Base-by-base conservation (phyloP, 2,329 filamentous ascomycete species). In the Elsinoe perseae region DNA sequence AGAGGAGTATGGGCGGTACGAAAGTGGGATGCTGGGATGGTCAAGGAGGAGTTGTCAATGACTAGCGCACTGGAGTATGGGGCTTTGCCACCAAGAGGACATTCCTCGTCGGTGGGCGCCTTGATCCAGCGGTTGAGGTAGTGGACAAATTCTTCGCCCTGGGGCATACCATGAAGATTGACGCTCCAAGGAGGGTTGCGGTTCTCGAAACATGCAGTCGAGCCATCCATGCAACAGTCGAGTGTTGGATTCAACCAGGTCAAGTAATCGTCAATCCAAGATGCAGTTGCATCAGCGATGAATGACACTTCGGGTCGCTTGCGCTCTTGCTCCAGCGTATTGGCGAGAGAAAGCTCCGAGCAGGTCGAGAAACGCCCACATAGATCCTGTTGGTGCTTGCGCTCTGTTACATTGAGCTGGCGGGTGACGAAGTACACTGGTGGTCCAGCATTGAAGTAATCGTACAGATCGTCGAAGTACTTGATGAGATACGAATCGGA, bases 241-340 rank as follows among this genome's bases (percentile, higher is more conserved):
- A 89, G 80, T 53, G 83, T 80, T 0, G 93, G 93, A 63, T 97
- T 95, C n/a, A 97, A 76, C 92, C 93, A 98, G 58, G 89, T 80
- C 72, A 97, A 89, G 73, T 89, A 97, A 68, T 98, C 93, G 62
- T 98, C 93, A 16, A 98, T 81, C 93, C 93, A 98, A 69, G 87
- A 96, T 2, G 95, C 93, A 0, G 92, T 85, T 0, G 90, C 87
- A 8, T 91, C 85, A 5, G 89, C 81, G 62, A 98, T 89, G 69
- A 90, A 97, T 1, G 90, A 96, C 1, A 92, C 77, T 5, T 95
- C 82, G 0, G 90, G 80, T 34, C 93, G 83, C 73, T 96, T 97
- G 9, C 93, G 84, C 73, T 98, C 95, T 63, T 93, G 88, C 68
- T 98, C 95, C 3, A 98, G 77, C 1, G 95, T 84, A 65, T 95